These are phyloP conservation scores for Micractinium conductrix DNA, from an alignment of 139 green algal genomes.

Conservation along the genomic window DNA sequence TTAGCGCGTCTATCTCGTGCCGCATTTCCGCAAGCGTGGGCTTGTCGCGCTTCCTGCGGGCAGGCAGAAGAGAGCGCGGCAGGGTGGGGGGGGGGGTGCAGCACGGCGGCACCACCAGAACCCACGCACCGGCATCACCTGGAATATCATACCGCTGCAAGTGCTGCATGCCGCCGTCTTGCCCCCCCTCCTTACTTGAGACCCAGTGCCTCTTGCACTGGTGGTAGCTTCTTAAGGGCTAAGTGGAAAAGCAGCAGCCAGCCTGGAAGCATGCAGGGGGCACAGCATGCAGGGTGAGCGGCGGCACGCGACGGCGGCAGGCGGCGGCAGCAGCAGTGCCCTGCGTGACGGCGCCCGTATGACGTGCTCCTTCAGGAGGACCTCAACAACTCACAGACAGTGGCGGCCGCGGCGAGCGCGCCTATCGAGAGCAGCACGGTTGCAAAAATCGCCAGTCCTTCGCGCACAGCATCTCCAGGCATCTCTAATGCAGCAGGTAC, in stretches of 20 bases:
- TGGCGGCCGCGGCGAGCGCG: neutral
- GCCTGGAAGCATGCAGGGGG: conserved; percentile 8
- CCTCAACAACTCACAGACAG: neutral
- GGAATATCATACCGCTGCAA: neutral
- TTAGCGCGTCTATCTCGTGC: conserved; percentile 31
- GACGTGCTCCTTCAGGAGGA: neutral
- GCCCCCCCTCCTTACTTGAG: conserved; percentile 9
- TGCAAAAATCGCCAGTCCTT: neutral
- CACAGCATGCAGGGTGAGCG: neutral
- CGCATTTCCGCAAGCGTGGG: conserved; percentile 21
- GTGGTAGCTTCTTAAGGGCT: conserved; percentile 41
- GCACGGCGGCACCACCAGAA: too few relatives aligned
- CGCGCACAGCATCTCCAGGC: neutral
- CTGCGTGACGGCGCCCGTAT: too few relatives aligned
- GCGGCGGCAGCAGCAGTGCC: neutral
- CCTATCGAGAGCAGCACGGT: neutral
- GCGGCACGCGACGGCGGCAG: neutral
- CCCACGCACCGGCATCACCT: too few relatives aligned
- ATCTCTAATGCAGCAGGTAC: neutral
- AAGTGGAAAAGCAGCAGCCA: conserved; percentile 39
- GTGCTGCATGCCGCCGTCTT: neutral
- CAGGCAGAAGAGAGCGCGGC: neutral
- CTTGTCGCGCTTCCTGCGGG: conserved; percentile 23
- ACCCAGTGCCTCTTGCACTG: conserved; percentile 38
- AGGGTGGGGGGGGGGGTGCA: neutral